These are phyloP conservation scores for Pseudonitzschia delicatissima DNA, from an alignment of 108 stramenopile genomes.

Conservation along the genomic window DNA sequence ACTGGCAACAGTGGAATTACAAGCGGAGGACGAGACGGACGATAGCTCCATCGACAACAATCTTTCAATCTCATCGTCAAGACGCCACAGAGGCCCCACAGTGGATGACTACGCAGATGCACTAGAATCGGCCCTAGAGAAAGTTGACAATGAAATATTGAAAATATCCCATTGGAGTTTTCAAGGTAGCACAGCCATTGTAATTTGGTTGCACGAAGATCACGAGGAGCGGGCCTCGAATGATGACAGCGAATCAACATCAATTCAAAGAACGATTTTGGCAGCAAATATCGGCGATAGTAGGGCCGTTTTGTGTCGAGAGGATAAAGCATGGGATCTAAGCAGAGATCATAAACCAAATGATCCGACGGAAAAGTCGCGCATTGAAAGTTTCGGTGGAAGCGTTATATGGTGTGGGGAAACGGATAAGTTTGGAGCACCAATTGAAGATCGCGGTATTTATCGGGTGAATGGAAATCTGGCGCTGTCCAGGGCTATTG, in stretches of 20 bases:
- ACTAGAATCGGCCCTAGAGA: slow-evolving; percentile 48
- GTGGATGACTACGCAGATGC: slow-evolving; percentile 35
- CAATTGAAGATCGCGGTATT: slow-evolving; percentile 69
- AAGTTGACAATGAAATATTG: slow-evolving; percentile 66
- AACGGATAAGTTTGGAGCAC: slow-evolving; percentile 31
- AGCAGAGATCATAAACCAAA: slow-evolving; percentile 88
- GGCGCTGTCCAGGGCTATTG: slow-evolving; percentile 90
- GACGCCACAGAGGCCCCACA: slow-evolving; percentile 9
- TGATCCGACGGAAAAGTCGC: slow-evolving; percentile 47
- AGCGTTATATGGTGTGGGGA: slow-evolving; percentile 72
- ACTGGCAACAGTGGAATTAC: neutral
- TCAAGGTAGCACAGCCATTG: slow-evolving; percentile 90
- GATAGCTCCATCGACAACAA: neutral
- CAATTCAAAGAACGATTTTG: slow-evolving; percentile 42
- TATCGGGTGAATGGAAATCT: slow-evolving; percentile 95
- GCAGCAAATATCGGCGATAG: slow-evolving; percentile 93
- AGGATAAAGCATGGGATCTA: slow-evolving; percentile 68
- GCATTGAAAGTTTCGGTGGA: slow-evolving; percentile 71
- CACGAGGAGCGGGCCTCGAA: neutral
- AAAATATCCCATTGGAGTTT: slow-evolving; percentile 67
- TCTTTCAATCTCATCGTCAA: neutral
- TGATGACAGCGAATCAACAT: neutral
- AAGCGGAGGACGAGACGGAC: neutral
- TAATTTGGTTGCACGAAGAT: slow-evolving; percentile 62
- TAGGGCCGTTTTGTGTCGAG: slow-evolving; percentile 70